Conservation (phyloP, 257 asterid genomes). For the Solanum pinnatisectum region DNA sequence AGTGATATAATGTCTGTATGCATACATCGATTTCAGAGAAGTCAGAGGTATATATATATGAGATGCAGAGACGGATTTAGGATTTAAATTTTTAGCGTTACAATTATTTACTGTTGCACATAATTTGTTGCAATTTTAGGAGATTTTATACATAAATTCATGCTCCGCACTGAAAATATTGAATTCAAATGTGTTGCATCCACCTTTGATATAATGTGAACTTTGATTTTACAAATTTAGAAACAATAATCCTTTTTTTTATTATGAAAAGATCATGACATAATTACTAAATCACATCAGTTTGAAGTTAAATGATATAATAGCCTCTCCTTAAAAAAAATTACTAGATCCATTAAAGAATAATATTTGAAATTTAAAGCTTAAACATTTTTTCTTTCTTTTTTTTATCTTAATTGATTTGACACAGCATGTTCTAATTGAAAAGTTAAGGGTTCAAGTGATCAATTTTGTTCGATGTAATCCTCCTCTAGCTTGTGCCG, state of each 20-base stretch:
- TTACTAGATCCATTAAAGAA: not conserved
- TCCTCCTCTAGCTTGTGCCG: not conserved
- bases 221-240: not conserved
- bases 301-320: not conserved
- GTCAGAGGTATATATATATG: not conserved
- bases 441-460: not conserved
- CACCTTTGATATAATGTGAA: not conserved
- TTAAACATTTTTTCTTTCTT: too few species aligned
- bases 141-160: not conserved
- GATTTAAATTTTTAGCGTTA: not conserved
- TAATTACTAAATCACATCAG: not conserved
- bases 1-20: not conserved
- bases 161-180: too few species aligned
- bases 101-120: not conserved
- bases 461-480: not conserved
- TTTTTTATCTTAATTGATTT: too few species aligned
- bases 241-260: not conserved
- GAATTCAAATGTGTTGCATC: not conserved
- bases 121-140: not conserved
- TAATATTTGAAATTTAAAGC: not conserved
- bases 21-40: not conserved
- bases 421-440: not conserved
- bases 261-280: not conserved
- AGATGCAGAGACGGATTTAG: not conserved
- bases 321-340: not conserved